Evolutionary conservation across 305 asterid species (phyloP).

Genomic region (Solanum hybrid): DNA sequence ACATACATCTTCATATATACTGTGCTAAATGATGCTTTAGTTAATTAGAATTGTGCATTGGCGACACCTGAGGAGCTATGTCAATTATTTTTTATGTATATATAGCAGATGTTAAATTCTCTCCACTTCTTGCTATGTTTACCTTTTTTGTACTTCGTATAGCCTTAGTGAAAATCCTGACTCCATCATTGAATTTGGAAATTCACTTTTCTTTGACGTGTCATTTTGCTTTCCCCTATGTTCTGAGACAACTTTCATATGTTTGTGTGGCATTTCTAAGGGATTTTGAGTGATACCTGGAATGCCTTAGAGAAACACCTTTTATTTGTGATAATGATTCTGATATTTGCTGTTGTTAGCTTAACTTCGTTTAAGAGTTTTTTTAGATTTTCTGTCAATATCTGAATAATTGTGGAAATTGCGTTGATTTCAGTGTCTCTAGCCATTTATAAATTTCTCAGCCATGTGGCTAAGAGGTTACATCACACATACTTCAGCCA

Average conservation of each 20-base stretch:
- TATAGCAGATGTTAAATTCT: not conserved
- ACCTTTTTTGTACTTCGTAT: not conserved
- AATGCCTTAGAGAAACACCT: not conserved
- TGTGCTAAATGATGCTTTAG: not conserved
- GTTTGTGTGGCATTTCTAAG: not conserved
- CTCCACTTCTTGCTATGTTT: not conserved
- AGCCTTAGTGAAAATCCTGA: not conserved
- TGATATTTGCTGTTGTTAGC: not conserved
- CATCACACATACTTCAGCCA: not conserved
- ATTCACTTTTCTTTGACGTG: not conserved
- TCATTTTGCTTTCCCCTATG: not conserved
- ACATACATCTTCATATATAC: not conserved
- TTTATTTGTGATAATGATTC: not conserved
- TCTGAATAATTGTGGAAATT: not conserved
- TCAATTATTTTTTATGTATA: not conserved
- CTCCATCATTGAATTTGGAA: not conserved
- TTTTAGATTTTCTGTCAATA: not conserved
- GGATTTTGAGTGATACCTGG: not conserved
- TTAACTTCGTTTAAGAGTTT: not conserved
- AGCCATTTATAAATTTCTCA: not conserved
- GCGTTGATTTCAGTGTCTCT: not conserved
- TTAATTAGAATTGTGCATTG: not conserved
- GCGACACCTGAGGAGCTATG: not conserved
- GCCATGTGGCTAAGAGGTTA: not conserved
- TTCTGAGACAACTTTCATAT: not conserved